Evolutionary conservation across 2,329 filamentous ascomycete species (phyloP), one percentile per base, ranked within the genome.

Genomic region (Penicillium sp.): DNA sequence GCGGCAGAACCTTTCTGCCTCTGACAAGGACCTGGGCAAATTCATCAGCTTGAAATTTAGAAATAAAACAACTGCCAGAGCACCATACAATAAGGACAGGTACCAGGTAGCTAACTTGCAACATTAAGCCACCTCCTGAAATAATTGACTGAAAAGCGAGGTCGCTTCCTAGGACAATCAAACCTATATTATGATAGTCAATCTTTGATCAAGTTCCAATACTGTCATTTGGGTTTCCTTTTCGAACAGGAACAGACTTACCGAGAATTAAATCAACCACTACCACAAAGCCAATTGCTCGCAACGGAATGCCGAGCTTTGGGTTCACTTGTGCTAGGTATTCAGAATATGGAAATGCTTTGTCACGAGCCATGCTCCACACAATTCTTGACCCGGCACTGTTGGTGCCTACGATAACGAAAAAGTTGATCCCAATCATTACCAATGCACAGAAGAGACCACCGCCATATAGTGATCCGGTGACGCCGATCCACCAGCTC

Each of bases 351-450:
- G 39, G 39, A 10, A 43, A 43, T 26, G 39, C 39, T 5, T 43
- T 43, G 39, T 43, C 39, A 9, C 39, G 39, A 16, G 39, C 39
- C 39, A 43, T 43, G 39, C 39, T 43, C 39, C 39, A 43, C n/a
- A 43, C 39, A 18, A 43, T 43, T 29, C 39, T 26, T 26, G 39
- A 43, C 8, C 39, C 39, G 9, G 39, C 39, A 43, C 23, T 43
- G 39, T 43, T 43, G 1, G 39, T 43, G 23, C 39, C 39, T 7
- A 43, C 39, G 6, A 43, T 43, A 9, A 43, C 39, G 39, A 43
- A 43, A 21, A 43, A 43, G 23, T 43, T 43, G 39, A 43, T 43
- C 5, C 39, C 39, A 6, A 43, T 43, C 39, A 43, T 43, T 7
- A 43, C 39, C 26, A 43, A 23, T 16, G 39, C 39, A 13, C 39